Evolutionary conservation across 176 grass and related monocot species (phyloP), one percentile per base, ranked within the genome.

Genomic region (Thalia dealbata): DNA sequence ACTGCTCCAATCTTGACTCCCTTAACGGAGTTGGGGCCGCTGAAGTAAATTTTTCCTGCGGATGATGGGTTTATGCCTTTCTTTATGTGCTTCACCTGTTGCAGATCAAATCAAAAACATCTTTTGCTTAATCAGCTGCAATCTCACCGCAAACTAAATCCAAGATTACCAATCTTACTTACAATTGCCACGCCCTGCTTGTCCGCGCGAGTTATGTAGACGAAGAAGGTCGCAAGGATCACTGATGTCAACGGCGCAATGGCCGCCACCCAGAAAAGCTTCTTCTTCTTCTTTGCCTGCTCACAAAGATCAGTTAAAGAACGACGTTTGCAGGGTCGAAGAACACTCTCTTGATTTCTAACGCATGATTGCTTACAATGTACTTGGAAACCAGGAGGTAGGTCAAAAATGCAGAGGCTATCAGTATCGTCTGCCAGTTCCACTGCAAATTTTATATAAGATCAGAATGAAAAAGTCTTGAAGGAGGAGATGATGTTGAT

Each of bases 211-310:
- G 73, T 75, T 27, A 75, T 27, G 22, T 62, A 75, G 1, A 75
- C 73, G 14, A 75, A 27, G 8, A 75, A 58, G 23, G 73, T 75
- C 0, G 73, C 32, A 18, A 75, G 23, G 6, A 75, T 62, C 18
- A 75, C 73, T 16, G 73, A 62, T 14, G 48, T 12, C 22, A 75
- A 3, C 0, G 73, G 73, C 1, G 73, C 73, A 27, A 75, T 27
- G 14, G 73, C 73, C 48, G 73, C 15, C 42, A 75, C 21, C 73
- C 73, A 75, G 73, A 75, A 75, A 28, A 75, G 55, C 35, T 48
- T 75, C 58, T 62, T 75, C 5, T 50, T 75, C 23, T 26, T 75
- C n/a, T 61, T 75, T 6, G 22, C 56, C 73, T 75, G 22, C 12
- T 3, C 32, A 38, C 4, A 38, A 1, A 38, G 32, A 38, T 38